Evolutionary conservation across 306 rosid genomes (phyloP).

Genomic region (Quercus berberidifolia): DNA sequence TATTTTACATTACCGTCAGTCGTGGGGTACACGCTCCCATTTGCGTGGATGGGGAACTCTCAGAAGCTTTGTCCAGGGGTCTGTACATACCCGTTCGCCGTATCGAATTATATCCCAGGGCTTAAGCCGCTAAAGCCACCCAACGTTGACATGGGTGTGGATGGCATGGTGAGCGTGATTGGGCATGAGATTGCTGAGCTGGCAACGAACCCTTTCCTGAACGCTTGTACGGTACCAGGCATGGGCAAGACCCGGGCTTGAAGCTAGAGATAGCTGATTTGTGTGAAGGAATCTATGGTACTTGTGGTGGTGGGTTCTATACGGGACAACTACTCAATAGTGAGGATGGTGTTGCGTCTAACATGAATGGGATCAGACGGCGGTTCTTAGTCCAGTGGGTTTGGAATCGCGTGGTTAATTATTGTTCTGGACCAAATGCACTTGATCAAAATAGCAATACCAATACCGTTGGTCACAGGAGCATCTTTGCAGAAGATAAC

Average conservation of each 20-base stretch:
- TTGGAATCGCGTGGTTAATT: slow-evolving; percentile 38
- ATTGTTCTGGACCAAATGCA: no score
- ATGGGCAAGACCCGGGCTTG: no score
- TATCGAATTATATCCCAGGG: slow-evolving; percentile 55
- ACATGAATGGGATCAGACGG: slow-evolving; percentile 88
- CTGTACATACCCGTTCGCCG: slow-evolving; percentile 85
- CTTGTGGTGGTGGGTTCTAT: no score
- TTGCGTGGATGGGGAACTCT: slow-evolving; percentile 91
- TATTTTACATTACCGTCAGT: slow-evolving; percentile 84
- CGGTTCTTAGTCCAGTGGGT: slow-evolving; percentile 89
- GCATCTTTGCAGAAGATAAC: no score
- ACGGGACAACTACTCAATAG: slow-evolving; percentile 55
- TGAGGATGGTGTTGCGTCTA: slow-evolving; percentile 77
- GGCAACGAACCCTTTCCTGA: slow-evolving; percentile 74
- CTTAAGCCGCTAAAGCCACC: slow-evolving; percentile 73
- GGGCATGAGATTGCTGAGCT: slow-evolving; percentile 89
- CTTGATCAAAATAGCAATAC: no score
- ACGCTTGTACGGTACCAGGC: slow-evolving; percentile 56
- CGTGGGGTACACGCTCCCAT: slow-evolving; percentile 82
- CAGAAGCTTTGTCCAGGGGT: slow-evolving; percentile 65
- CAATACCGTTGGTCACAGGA: no score
- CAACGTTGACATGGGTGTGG: slow-evolving; percentile 82
- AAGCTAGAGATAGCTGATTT: no score
- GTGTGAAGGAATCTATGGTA: no score
- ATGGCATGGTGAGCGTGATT: slow-evolving; percentile 95